These are phyloP conservation scores for Amoeboaphelidium protococcarum DNA, from an alignment of 371 early-diverging fungal genomes.

Conservation along the genomic window DNA sequence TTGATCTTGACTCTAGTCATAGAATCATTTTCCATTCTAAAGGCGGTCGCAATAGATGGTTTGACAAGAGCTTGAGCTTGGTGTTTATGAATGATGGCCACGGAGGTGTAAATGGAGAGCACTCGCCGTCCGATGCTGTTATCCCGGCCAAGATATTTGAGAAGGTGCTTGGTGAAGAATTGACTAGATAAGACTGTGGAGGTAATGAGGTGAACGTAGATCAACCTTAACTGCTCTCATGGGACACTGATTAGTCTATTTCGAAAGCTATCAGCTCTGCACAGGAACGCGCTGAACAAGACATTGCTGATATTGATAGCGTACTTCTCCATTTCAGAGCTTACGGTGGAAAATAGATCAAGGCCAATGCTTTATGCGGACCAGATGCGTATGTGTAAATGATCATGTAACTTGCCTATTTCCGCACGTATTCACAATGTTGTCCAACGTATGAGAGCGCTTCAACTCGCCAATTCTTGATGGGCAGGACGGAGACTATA, in stretches of 20 bases:
- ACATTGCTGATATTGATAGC: neutral
- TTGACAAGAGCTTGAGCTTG: conserved; percentile 43
- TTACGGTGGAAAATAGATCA: neutral
- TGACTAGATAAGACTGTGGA: no score
- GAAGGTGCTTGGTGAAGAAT: no score
- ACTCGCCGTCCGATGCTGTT: conserved; percentile 2
- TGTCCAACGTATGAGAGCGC: conserved; percentile 59
- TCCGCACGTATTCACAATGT: conserved; percentile 28
- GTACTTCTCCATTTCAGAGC: neutral
- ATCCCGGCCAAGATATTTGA: neutral
- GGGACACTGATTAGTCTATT: no score
- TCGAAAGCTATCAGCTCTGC: no score
- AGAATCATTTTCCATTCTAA: conserved; percentile 20
- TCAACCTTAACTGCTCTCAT: no score
- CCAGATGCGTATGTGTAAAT: conserved; percentile 75
- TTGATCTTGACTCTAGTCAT: neutral
- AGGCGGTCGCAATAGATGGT: conserved; percentile 66
- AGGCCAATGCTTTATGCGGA: neutral
- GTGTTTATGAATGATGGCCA: conserved; percentile 37
- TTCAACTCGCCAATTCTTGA: conserved; percentile 38
- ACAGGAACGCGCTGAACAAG: no score
- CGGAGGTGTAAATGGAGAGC: conserved; percentile 41
- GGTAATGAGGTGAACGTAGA: no score
- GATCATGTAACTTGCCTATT: conserved; percentile 53
- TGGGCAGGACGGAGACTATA: conserved; percentile 65